Evolutionary conservation across 768 basidiomycete genomes (phyloP).

Genomic region (Mycena alexandri): DNA sequence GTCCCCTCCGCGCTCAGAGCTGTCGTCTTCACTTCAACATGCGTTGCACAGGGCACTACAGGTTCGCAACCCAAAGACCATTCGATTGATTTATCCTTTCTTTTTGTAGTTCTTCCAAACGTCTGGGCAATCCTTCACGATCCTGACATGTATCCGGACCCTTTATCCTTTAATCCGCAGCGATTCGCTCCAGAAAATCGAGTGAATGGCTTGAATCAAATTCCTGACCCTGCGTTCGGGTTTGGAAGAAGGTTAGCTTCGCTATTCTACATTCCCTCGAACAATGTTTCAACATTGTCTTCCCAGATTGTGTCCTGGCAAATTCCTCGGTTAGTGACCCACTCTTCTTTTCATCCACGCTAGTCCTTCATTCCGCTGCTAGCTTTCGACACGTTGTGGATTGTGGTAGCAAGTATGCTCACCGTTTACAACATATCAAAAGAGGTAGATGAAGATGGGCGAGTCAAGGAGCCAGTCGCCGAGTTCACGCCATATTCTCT

Average conservation of each 20-base stretch:
- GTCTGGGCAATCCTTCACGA: conserved; percentile 60
- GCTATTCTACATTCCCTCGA: neutral
- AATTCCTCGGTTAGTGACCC: conserved; percentile 42
- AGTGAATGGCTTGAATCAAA: conserved; percentile 48
- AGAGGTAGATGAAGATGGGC: conserved; percentile 51
- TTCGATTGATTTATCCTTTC: neutral
- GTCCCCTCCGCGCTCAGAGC: neutral
- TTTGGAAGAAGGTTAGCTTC: conserved; percentile 53
- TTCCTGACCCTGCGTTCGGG: conserved; percentile 55
- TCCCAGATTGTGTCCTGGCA: conserved; percentile 59
- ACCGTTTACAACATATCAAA: conserved; percentile 55
- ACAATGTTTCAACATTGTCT: neutral
- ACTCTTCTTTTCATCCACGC: too few species aligned
- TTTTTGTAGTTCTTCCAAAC: conserved; percentile 39
- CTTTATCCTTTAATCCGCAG: conserved; percentile 54
- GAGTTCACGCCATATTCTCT: conserved; percentile 52
- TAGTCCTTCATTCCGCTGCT: too few species aligned
- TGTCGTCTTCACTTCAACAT: neutral
- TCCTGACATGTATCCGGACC: conserved; percentile 52
- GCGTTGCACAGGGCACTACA: conserved; percentile 44
- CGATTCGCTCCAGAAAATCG: conserved; percentile 49
- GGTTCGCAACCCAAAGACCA: conserved; percentile 3
- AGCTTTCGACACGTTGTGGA: conserved; percentile 59
- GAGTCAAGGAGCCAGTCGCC: conserved; percentile 47
- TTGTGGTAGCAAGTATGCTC: conserved; percentile 55